Evolutionary conservation across 305 asterid species (phyloP).

Genomic region (Fraxinus ornus): DNA sequence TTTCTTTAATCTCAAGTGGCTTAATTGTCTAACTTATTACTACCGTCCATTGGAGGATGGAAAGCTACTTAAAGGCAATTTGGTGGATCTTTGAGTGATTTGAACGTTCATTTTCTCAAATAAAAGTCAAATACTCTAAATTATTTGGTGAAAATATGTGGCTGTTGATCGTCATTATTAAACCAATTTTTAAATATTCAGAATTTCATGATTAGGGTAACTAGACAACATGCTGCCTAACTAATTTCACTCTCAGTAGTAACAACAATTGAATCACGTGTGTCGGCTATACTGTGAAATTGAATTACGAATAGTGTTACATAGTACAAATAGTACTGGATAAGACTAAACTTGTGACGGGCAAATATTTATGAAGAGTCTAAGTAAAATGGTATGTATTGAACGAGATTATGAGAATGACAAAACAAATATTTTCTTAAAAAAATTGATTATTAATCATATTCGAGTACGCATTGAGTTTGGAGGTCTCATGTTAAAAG

Average conservation of each 20-base stretch:
- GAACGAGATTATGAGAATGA: neutral
- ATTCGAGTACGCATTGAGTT: neutral
- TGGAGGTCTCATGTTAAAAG: neutral
- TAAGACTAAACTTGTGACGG: neutral
- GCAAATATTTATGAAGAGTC: neutral
- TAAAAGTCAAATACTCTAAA: constrained; percentile 23
- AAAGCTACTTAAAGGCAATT: constrained; percentile 45
- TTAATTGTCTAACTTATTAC: neutral
- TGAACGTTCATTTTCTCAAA: constrained; percentile 31
- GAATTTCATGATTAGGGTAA: neutral
- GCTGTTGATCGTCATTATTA: neutral
- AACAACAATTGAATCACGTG: neutral
- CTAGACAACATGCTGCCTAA: neutral
- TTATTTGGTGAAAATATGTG: neutral
- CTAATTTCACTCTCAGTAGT: neutral
- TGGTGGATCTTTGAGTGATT: constrained; percentile 59
- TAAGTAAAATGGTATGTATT: neutral
- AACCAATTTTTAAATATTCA: neutral
- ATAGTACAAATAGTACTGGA: neutral
- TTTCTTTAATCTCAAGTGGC: neutral
- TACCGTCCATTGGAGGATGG: neutral
- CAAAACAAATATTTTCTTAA: neutral
- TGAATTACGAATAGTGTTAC: neutral
- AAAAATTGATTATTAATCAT: neutral
- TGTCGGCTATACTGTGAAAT: neutral